Base-by-base conservation (phyloP, 352 stramenopile species). In the Phytopythium sindhum region DNA sequence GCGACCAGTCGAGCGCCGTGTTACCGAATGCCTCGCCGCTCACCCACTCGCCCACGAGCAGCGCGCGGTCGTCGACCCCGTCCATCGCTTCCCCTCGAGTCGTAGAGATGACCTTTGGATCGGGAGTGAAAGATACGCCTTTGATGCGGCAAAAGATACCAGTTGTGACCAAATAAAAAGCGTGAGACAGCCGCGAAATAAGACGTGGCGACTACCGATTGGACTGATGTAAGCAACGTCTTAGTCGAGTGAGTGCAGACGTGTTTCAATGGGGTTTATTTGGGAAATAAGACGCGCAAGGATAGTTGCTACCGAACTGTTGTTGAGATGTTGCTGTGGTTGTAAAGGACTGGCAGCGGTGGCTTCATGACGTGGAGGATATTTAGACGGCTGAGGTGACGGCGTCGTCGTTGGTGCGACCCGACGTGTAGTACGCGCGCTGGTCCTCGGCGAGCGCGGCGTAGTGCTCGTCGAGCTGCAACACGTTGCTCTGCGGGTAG, bases 1-100 rank as follows among this genome's bases (percentile, higher is more conserved):
- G 73, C 42, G 81, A 80, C 85, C 85, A 93, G 65, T 93, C 85
- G 23, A 93, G 67, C 41, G 79, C 55, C 15, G 85, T 93, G 57
- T 90, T 93, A 17, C 85, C 85, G 33, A 93, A 91, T 8, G 81
- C 82, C 28, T 93, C 85, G 2, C 77, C 82, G 70, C 81, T 93
- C 19, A 66, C 64, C 84, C 84, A 93, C 29, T 61, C 28, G 19
- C 84, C 84, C 17, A 73, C 23, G 0, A 80, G 64, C 63, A 58
- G 61, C n/a, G 39, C 28, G 45, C n/a, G 45, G 45, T 53, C 24
- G 47, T 50, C 17, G 6, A 21, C 19, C 2, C 26, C 59, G 51
- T 39, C 44, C 66, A 74, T 71, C 14, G 24, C 57, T 10, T 15
- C 19, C 14, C 17, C 31, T 2, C 9, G 15, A 8, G 9, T 14